Percentiles rank a stretch among this genome's conserved stretches.
Conservation (phyloP, 495 filamentous ascomycete species). For the Bombardia bombarda region DNA sequence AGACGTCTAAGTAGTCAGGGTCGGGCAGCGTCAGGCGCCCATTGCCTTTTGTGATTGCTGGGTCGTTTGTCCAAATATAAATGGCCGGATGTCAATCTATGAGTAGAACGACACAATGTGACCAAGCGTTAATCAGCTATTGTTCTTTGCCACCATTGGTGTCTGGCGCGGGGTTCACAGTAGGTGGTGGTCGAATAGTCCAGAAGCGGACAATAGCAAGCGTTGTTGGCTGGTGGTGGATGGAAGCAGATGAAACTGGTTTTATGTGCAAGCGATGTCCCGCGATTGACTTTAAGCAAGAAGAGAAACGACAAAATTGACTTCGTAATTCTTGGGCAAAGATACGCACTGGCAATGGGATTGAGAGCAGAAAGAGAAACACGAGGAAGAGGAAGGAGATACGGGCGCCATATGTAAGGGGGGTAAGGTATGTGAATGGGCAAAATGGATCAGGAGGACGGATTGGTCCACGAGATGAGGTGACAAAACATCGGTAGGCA, state of each 20-base stretch:
- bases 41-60: slow-evolving; percentile 5
- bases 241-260: not conserved
- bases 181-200: not conserved
- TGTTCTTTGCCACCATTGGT: not conserved
- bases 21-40: slow-evolving; percentile 7
- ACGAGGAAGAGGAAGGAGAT: slow-evolving; percentile 2
- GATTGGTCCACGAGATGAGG: too few species aligned
- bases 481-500: too few species aligned
- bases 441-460: too few species aligned
- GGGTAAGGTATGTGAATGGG: too few species aligned
- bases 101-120: not conserved
- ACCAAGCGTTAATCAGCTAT: not conserved
- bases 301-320: not conserved
- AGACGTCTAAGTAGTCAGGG: slow-evolving; percentile 2
- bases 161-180: not conserved
- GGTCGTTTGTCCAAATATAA: not conserved
- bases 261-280: not conserved
- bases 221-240: not conserved
- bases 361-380: slow-evolving; percentile 2
- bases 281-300: slow-evolving; percentile 2
- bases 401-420: not conserved
- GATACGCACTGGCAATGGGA: too few species aligned
- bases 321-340: too few species aligned
- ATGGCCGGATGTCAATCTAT: slow-evolving; percentile 1
- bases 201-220: not conserved